Conservation (phyloP, 306 rosid genomes). For the Castanea sativa region DNA sequence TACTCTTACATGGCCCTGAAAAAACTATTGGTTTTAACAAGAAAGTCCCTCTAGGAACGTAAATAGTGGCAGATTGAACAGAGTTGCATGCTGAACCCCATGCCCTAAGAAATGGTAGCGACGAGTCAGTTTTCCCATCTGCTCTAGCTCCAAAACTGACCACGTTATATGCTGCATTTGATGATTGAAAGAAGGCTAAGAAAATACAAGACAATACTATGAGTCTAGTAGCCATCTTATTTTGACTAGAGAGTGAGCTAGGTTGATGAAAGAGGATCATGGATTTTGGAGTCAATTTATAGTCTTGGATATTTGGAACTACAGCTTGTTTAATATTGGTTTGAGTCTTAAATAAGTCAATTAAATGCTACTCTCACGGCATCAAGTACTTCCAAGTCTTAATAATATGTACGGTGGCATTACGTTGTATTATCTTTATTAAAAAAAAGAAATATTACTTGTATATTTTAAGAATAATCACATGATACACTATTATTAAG, state of each 20-base stretch:
- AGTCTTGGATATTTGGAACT: neutral
- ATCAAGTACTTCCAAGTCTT: neutral
- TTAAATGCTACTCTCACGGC: neutral
- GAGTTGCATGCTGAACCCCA: slow-evolving; percentile 23
- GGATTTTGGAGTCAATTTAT: neutral
- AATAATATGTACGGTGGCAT: neutral
- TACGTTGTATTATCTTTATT: neutral
- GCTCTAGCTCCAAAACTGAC: slow-evolving; percentile 26
- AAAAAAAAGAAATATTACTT: neutral
- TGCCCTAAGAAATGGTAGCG: slow-evolving; percentile 22
- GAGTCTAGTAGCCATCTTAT: neutral
- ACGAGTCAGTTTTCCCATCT: slow-evolving; percentile 21
- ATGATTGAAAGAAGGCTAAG: neutral
- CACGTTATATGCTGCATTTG: slow-evolving; percentile 16
- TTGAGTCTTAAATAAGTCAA: neutral
- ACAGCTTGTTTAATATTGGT: neutral
- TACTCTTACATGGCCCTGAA: slow-evolving; percentile 23
- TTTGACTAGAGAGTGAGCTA: neutral
- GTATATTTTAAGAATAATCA: neutral
- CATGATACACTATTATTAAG: neutral
- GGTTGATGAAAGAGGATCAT: neutral
- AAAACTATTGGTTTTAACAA: slow-evolving; percentile 3
- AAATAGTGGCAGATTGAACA: neutral
- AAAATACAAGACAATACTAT: neutral
- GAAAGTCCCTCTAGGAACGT: slow-evolving; percentile 26